Conservation (phyloP, 441 rosid species). For the Populus hybrid region DNA sequence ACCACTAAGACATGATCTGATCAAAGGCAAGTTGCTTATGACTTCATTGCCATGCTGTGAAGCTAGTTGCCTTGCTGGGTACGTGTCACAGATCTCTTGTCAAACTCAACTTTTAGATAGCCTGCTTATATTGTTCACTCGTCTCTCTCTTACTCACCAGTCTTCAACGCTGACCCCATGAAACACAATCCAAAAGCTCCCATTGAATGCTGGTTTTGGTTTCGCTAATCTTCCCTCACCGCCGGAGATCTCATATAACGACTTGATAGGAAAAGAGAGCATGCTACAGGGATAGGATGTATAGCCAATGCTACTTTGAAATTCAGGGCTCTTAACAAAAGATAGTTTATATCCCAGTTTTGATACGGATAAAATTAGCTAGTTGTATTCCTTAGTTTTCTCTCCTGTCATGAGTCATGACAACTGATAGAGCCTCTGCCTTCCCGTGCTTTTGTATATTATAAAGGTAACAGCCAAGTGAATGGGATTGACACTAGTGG, state of each 20-base stretch:
- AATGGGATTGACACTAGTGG: too few relatives aligned
- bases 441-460: background rate
- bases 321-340: background rate
- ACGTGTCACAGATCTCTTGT: background rate
- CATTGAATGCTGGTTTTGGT: background rate
- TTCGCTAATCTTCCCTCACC: background rate
- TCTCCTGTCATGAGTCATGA: background rate
- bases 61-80: background rate
- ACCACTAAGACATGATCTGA: background rate
- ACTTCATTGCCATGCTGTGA: background rate
- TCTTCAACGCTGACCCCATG: background rate
- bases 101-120: background rate
- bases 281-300: background rate
- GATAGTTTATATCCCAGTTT: too few relatives aligned
- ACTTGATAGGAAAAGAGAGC: background rate
- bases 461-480: too few relatives aligned
- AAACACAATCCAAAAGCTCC: background rate
- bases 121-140: background rate
- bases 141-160: background rate
- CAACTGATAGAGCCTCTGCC: background rate
- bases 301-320: background rate
- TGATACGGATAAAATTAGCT: background rate
- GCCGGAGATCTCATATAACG: background rate
- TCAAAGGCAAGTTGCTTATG: background rate
- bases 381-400: background rate